These are phyloP conservation scores for Castanea crenata DNA, from an alignment of 306 rosid genomes.

Conservation along the genomic window DNA sequence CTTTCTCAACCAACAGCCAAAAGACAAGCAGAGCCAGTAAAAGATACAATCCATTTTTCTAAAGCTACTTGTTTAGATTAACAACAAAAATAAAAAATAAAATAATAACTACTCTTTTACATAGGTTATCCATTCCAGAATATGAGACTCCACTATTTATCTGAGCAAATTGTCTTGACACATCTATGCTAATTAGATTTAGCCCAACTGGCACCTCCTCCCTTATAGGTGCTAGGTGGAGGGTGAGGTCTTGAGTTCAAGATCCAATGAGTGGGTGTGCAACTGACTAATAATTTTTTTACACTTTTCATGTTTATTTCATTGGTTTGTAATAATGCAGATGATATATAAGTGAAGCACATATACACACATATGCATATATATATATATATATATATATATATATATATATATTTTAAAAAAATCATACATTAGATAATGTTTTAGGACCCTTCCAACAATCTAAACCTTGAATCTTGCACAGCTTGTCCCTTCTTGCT, in stretches of 20 bases:
- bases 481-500: neutral
- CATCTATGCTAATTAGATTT: no score
- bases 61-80: neutral
- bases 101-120: neutral
- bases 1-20: neutral
- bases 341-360: neutral
- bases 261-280: no score
- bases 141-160: neutral
- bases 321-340: neutral
- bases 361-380: neutral
- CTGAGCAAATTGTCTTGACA: neutral
- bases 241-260: no score
- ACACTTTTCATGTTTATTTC: neutral
- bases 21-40: neutral
- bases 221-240: no score
- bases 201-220: no score
- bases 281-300: no score
- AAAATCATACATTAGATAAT: neutral
- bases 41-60: neutral
- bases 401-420: no score
- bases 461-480: constrained; percentile 2
- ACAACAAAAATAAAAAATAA: neutral
- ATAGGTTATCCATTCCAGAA: neutral
- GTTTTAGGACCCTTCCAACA: neutral
- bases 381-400: no score